Evolutionary conservation across 164 flowering plant genomes (phyloP), one percentile per base, ranked within the genome.

Genomic region (Platanus orientalis): DNA sequence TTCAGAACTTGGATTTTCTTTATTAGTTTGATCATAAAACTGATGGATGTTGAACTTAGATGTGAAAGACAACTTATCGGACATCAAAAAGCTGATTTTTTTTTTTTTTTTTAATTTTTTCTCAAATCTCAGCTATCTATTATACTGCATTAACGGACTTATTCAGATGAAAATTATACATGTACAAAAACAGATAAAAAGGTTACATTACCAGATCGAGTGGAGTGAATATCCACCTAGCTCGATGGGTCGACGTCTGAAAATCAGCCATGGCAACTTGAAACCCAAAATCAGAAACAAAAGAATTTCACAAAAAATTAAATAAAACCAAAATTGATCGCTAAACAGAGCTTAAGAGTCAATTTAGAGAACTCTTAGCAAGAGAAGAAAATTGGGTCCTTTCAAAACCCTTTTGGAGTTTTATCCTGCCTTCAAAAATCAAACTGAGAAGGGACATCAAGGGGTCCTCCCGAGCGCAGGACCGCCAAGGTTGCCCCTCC

Each of bases 161-260:
- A 7, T 34, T 26, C 29, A n/a, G 56, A 6, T 14, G 39, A 28
- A 5, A 39, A 32, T 1, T 19, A 58, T 17, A n/a, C 27, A 20
- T 58, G 12, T 7, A 32, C 11, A n/a, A 34, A 4, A 42, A 40
- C 5, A 2, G 7, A 23, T 1, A n/a, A 19, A 19, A 19, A 44
- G 3, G 28, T 53, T 40, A 20, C 2, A 27, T 24, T 82, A 93
- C 98, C 77, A 93, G 79, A 28, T 84, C 80, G 27, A 78, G 80
- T 54, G 86, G 94, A 53, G 93, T 73, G 78, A 93, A 85, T 52
- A 93, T 88, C 98, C 98, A 93, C 69, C 77, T 84, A 45, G 87
- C 76, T 68, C 90, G 82, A 74, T 93, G 98, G 39, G 92, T 88
- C 3, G 98, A 93, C 20, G 97, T 83, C 70, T 72, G 85, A 55